Evolutionary conservation across 352 stramenopile species (phyloP), one percentile per base, ranked within the genome.

Genomic region (Elongisporangium prolatum): DNA sequence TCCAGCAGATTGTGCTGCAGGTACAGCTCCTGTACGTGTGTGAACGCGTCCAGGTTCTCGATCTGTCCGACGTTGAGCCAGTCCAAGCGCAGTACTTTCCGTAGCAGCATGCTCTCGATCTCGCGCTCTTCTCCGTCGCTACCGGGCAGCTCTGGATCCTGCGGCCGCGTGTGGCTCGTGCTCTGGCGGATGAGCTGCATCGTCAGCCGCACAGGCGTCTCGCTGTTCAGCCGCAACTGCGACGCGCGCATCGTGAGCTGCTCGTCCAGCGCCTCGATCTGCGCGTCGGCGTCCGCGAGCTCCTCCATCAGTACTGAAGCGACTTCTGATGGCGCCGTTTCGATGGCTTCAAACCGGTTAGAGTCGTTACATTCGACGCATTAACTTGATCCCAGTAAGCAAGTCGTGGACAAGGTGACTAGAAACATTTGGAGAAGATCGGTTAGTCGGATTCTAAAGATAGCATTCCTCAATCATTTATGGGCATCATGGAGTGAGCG

Each of bases 41-140:
- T 86, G 52, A 89, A 89, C 50, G 71, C 80, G 24, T 93, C 80
- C 4, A 93, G 53, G 49, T 93, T 91, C 54, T 93, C 83, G 38
- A 93, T 88, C 52, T 72, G 69, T 25, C 74, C 69, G 22, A 93
- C 74, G 55, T 77, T 78, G 28, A 89, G 71, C 83, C 79, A 91
- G 69, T 93, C 83, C 5, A 93, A 48, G 4, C 83, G 73, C 44
- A 93, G 55, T 24, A 74, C 60, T 65, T 84, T 82, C 18, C 60
- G 48, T 28, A 92, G 60, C 50, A 93, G 60, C 7, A 52, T 44
- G 8, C 69, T 54, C 20, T 74, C 57, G n/a, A 86, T 75, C 56
- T 87, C 73, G 3, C 54, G 48, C 21, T 66, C 57, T 22, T 64
- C 53, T 1, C 63, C 64, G 4, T 37, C 47, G 4, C 69, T n/a